Evolutionary conservation across 805 yeast species (phyloP).

Genomic region (Lachancea cidri): DNA sequence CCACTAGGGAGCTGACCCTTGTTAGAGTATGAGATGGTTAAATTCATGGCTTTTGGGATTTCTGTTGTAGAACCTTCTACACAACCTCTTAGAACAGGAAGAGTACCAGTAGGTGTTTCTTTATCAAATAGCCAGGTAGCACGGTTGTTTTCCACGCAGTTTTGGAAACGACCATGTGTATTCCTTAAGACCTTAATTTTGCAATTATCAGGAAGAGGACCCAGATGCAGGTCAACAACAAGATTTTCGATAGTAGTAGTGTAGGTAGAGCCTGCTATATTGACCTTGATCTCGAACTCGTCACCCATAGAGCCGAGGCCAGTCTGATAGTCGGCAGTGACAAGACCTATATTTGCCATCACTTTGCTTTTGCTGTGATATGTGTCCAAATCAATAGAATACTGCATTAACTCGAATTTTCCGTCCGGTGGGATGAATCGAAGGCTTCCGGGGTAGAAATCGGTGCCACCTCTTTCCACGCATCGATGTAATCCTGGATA

Average conservation of each 20-base stretch:
- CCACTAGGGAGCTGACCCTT: slow-evolving; percentile 77
- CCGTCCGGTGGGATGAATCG: slow-evolving; percentile 91
- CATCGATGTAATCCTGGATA: slow-evolving; percentile 68
- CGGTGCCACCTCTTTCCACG: slow-evolving; percentile 41
- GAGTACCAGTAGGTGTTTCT: slow-evolving; percentile 54
- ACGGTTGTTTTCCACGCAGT: slow-evolving; percentile 39
- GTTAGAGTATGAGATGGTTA: slow-evolving; percentile 46
- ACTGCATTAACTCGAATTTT: slow-evolving; percentile 53
- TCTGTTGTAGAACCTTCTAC: slow-evolving; percentile 28
- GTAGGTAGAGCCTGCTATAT: slow-evolving; percentile 35
- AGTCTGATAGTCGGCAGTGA: slow-evolving; percentile 29
- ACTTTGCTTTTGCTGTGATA: slow-evolving; percentile 5
- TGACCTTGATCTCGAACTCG: slow-evolving; percentile 36
- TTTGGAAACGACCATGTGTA: slow-evolving; percentile 73
- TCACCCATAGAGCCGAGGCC: slow-evolving; percentile 34
- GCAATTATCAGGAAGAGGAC: slow-evolving; percentile 17
- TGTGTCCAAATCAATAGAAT: slow-evolving; percentile 49
- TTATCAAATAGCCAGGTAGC: slow-evolving; percentile 70
- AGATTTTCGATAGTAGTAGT: slow-evolving; percentile 47
- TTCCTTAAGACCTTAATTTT: slow-evolving; percentile 53
- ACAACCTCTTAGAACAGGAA: slow-evolving; percentile 62
- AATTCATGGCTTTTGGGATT: slow-evolving; percentile 9
- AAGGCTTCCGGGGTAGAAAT: slow-evolving; percentile 43
- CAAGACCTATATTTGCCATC: slow-evolving; percentile 19
- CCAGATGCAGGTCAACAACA: slow-evolving; percentile 36